A percentile compares a stretch with the other conserved stretches of the same genome.
These are phyloP conservation scores for Fusarium sp. DNA, from an alignment of 2,329 filamentous ascomycete species.

Conservation along the genomic window DNA sequence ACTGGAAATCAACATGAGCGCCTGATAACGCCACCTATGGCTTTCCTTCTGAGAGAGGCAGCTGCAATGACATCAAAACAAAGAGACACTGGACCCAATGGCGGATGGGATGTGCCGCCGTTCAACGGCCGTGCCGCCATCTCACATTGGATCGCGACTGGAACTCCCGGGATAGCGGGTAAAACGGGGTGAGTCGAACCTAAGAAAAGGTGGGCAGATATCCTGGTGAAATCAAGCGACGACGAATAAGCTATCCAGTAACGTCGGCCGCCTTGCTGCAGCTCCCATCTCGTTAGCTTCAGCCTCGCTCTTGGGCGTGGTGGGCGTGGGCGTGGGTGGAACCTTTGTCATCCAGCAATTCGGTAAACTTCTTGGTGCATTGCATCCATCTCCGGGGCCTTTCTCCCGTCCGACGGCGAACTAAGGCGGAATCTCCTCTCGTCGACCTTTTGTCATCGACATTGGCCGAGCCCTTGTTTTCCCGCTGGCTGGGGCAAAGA, in stretches of 20 bases:
- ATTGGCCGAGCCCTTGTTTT: background rate
- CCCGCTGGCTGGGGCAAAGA: background rate
- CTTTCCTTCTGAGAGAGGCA: background rate
- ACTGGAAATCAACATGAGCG: background rate
- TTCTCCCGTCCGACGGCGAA: background rate
- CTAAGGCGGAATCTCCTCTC: background rate
- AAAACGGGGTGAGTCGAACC: conserved; percentile 4
- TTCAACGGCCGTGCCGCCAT: conserved; percentile 4
- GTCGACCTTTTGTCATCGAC: background rate
- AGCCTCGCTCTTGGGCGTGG: conserved; percentile 16
- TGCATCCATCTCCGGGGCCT: background rate
- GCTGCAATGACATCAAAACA: background rate
- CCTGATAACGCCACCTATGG: background rate
- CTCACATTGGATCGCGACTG: background rate
- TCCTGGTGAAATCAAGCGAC: background rate
- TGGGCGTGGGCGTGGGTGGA: conserved; percentile 22
- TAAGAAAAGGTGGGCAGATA: background rate
- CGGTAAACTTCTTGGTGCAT: background rate
- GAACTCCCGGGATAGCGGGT: conserved; percentile 14
- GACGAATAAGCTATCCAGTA: conserved; percentile 30
- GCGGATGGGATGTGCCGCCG: background rate
- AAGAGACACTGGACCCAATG: background rate
- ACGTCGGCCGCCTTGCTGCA: conserved; percentile 37
- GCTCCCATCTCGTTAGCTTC: conserved; percentile 27
- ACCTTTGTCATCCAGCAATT: conserved; percentile 24